These are phyloP conservation scores for Alternaria conjuncta DNA, from an alignment of 2,329 filamentous ascomycete genomes.

Conservation along the genomic window DNA sequence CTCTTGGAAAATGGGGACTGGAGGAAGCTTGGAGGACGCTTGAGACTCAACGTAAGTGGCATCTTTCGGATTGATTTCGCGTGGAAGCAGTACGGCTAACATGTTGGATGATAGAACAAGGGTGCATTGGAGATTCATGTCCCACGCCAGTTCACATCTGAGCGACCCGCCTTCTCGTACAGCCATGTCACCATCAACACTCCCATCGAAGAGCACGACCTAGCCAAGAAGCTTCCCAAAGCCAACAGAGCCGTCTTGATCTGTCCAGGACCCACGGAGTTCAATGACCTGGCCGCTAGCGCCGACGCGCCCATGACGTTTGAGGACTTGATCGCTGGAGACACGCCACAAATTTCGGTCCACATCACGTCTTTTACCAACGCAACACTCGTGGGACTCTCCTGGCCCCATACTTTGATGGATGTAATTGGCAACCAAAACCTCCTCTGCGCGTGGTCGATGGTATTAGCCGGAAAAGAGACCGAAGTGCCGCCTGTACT, in stretches of 20 bases:
- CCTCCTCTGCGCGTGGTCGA: slow-evolving; percentile 56
- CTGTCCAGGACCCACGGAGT: slow-evolving; percentile 5
- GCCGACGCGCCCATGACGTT: slow-evolving; percentile 16
- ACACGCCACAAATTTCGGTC: slow-evolving; percentile 56
- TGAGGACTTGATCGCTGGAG: slow-evolving; percentile 28
- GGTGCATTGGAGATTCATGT: slow-evolving; percentile 50
- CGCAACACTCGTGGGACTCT: slow-evolving; percentile 57
- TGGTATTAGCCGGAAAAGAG: slow-evolving; percentile 54
- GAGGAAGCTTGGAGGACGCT: slow-evolving; percentile 55
- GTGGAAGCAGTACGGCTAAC: not conserved
- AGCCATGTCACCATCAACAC: slow-evolving; percentile 45
- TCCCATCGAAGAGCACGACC: slow-evolving; percentile 52
- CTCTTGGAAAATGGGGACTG: slow-evolving; percentile 55
- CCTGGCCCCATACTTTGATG: slow-evolving; percentile 57
- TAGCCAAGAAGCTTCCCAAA: slow-evolving; percentile 49
- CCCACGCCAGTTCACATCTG: slow-evolving; percentile 41
- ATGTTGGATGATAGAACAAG: slow-evolving; percentile 20
- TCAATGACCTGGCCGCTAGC: slow-evolving; percentile 11
- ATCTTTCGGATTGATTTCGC: not conserved
- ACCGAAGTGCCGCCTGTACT: slow-evolving; percentile 45
- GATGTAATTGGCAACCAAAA: slow-evolving; percentile 55
- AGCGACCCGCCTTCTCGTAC: slow-evolving; percentile 52
- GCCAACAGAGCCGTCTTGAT: slow-evolving; percentile 1
- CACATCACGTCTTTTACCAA: slow-evolving; percentile 59
- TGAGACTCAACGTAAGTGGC: slow-evolving; percentile 49